Base-by-base conservation (phyloP, 495 filamentous ascomycete species). In the Filosporella fistucella region DNA sequence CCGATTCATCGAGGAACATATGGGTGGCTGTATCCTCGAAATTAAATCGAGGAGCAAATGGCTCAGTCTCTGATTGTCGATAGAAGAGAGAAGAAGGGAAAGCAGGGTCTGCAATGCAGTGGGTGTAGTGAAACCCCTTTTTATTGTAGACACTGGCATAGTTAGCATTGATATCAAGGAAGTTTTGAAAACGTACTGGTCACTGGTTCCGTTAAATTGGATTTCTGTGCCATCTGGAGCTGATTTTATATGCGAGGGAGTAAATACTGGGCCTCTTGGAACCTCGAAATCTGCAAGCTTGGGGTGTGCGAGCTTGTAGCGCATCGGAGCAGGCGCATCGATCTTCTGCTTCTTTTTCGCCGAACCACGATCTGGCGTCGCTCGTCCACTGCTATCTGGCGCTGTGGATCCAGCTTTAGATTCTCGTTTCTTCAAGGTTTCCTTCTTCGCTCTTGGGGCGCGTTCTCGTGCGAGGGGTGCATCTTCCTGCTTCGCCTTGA, bases 71-170 rank as follows among this genome's bases (percentile, higher is more conserved):
- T 20, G 90, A 88, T 49, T 88, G 86, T 39, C 93, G 85, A 61
- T 88, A 89, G 67, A 90, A 94, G 57, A 90, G 84, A 50, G 88
- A 89, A 42, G 89, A 86, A 7, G 85, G 83, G 46, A 97, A 94
- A 14, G 72, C 74, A 0, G 86, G 84, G 55, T 96, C 93, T 42
- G 89, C 88, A 49, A 96, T 89, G 59, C 89, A 94, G 51, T 91
- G 89, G 29, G 76, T 86, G 62, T 97, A 99, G 29, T 88, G 84
- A 54, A 87, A 97, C 33, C 81, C 87, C 65, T 90, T 89, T 61
- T 93, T 91, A 56, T 96, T 96, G 52, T 81, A 86, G 33, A 93
- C 86, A 63, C 85, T 89, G 55, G 13, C 40, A 40, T 1, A 22
- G 21, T 48, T 32, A 51, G 38, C n/a, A 17, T 13, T 23, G 22